phyloP scores from a whole-genome alignment of 495 filamentous ascomycete genomes.

The Copromyces sp. region DNA sequence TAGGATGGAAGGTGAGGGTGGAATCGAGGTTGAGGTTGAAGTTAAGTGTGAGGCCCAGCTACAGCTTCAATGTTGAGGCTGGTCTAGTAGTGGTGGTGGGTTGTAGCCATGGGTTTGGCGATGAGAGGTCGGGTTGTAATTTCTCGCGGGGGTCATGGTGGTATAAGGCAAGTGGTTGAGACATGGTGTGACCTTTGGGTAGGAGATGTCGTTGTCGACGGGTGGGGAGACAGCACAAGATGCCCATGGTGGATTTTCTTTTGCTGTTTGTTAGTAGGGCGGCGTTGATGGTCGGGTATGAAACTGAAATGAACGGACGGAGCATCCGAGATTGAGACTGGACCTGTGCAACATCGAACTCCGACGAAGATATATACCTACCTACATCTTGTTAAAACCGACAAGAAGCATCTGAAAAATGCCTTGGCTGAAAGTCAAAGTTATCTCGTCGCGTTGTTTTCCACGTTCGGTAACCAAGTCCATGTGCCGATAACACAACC shows the following conservation, averaged over 20 bases:
- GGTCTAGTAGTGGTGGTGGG: not conserved
- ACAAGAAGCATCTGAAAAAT: not conserved
- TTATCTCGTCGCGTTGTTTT: not conserved
- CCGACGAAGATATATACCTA: not conserved
- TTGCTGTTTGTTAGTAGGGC: not conserved
- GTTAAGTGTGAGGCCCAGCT: no score
- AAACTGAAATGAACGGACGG: no score
- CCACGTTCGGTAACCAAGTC: not conserved
- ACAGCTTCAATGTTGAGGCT: not conserved
- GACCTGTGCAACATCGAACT: no score
- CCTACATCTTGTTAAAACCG: no score
- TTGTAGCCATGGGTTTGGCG: not conserved
- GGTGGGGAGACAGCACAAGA: not conserved
- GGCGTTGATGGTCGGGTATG: no score
- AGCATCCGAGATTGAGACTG: no score
- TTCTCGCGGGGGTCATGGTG: not conserved
- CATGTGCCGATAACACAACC: not conserved
- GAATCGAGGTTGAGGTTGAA: not conserved
- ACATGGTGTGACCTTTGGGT: not conserved
- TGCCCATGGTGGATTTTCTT: not conserved
- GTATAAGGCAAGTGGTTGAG: not conserved
- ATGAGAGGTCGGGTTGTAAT: not conserved
- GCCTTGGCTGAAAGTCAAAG: not conserved
- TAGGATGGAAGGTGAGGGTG: not conserved
- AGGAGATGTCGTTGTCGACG: not conserved